Base-by-base conservation (phyloP, 768 basidiomycete genomes). In the Fistulinella prunicolor region DNA sequence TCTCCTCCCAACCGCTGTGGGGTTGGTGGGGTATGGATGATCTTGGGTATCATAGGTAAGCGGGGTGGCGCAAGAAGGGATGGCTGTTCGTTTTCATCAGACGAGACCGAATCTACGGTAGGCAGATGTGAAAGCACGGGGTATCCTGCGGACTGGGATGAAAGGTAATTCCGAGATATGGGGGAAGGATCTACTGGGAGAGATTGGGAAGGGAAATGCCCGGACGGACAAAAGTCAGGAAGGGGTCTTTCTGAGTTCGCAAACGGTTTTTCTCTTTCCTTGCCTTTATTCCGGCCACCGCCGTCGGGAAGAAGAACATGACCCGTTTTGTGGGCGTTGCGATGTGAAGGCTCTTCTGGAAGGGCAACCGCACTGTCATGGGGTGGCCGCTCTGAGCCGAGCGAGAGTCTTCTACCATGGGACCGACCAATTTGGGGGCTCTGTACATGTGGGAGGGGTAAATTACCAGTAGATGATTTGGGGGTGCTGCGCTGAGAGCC, bases 21-120 rank as follows among this genome's bases (percentile, higher is more conserved):
- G 21, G 68, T 70, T 32, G 68, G 67, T 32, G 68, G 70, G 41
- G 68, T 70, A 55, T 71, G 70, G 13, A 65, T 60, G 42, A 70
- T 70, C 23, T 49, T 56, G 32, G 68, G 68, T 57, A 67, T 62
- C n/a, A 16, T 22, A 30, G 53, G 55, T 22, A 55, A 51, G 38
- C 29, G 55, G 60, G n/a, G n/a, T n/a, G n/a, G 50, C 14, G 63
- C 63, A 35, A 65, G 56, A 17, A 62, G 56, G 38, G 71, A 59
- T 16, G 65, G 53, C 4, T 48, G 61, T 3, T 55, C 60, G 35
- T 53, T 56, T 34, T 62, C 66, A 16, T 57, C 62, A 12, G 57
- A 60, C 6, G 62, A 50, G 7, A 26, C 53, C 0, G 66, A 66
- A 38, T 69, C 55, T 34, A 59, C 48, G 42, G 65, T 67, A 4